Evolutionary conservation across 306 rosid species (phyloP).

Genomic region (Fragaria nilgerrensis): DNA sequence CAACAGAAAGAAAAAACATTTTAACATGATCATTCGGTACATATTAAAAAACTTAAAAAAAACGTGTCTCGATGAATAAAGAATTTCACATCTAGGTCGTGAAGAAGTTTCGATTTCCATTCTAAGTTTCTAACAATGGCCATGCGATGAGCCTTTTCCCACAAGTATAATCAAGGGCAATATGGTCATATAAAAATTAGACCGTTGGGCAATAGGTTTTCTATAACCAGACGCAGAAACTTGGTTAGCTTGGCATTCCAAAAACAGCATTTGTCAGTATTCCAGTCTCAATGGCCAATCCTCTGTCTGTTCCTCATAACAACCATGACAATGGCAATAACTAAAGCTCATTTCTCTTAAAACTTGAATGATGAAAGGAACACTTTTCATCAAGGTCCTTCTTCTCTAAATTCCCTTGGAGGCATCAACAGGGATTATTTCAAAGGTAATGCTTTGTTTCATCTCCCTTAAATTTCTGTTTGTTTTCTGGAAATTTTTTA

Average conservation of each 20-base stretch:
- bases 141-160: too few species aligned
- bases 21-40: too few species aligned
- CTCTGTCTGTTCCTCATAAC: background rate
- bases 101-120: too few species aligned
- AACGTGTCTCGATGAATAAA: too few species aligned
- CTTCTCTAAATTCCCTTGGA: background rate
- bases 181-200: background rate
- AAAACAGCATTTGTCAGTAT: background rate
- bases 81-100: too few species aligned
- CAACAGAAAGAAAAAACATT: too few species aligned
- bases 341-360: background rate
- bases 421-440: background rate
- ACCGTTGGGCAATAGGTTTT: background rate
- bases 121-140: too few species aligned
- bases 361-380: background rate
- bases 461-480: background rate
- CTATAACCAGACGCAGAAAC: background rate
- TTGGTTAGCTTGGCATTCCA: background rate
- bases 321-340: background rate
- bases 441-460: slow-evolving; percentile 1
- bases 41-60: too few species aligned
- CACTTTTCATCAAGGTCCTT: background rate
- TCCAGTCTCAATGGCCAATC: slow-evolving; percentile 1
- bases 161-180: background rate
- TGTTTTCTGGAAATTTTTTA: background rate